Base-by-base conservation (phyloP, 2,329 filamentous ascomycete genomes). In the Verticillium longisporum region DNA sequence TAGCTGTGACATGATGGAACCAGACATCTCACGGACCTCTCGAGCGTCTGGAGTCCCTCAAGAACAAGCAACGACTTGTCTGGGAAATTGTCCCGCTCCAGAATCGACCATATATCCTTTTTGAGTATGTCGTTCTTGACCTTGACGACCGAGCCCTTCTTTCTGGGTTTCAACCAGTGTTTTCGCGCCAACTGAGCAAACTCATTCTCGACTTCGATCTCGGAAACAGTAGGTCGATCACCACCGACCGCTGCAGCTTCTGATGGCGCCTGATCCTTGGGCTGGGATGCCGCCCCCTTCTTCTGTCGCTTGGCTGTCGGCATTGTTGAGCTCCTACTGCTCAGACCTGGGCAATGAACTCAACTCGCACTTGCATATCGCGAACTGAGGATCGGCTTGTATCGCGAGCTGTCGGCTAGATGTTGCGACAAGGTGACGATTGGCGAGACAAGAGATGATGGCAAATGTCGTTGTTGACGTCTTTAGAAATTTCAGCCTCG, bases 11-110 rank as follows among this genome's bases (percentile, higher is more conserved):
- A 33, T 1, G n/a, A 10, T 10, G 9, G 18, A 2, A 10, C 14
- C 14, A 2, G n/a, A 11, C 11, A 6, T 18, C 14, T 41, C 37
- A 65, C 76, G 21, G 77, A 90, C 88, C 84, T 90, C 74, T 99
- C 95, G 62, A 99, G 77, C 53, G 93, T 87, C 77, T 97, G 95
- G 68, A 98, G 77, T 68, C 92, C 94, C 76, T 99, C 95, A 60
- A 99, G 82, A 32, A 91, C 84, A 65, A 96, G 79, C 26, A 99
- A 82, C 5, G 89, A 89, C 72, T 87, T 89, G 73, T 89, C 86
- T 37, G 85, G 81, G 71, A 97, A 98, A 60, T 85, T 83, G 60
- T 92, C 90, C 66, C 88, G 87, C 75, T 97, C 92, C 68, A 99
- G 78, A 60, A 87, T 83, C 74, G 96, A 91, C 92, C 94, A 99